Conservation (phyloP, 2,329 filamentous ascomycete species). For the Aspergillus sp. region DNA sequence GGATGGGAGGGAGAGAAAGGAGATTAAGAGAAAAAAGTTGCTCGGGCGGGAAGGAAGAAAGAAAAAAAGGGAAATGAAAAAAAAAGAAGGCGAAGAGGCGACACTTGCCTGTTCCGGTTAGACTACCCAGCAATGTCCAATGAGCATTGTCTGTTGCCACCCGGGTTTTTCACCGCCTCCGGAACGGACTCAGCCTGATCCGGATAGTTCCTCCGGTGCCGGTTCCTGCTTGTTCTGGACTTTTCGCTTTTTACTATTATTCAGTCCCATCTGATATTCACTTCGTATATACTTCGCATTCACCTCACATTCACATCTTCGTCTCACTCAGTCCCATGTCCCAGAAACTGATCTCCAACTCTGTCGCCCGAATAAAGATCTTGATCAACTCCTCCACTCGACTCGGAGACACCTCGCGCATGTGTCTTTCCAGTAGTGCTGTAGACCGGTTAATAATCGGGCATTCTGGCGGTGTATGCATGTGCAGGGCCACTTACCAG, state of each 20-base stretch:
- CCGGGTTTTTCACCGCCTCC: not conserved
- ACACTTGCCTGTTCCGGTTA: conserved; percentile 28
- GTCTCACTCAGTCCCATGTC: conserved; percentile 58
- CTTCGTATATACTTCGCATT: not conserved
- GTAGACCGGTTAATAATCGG: conserved; percentile 10
- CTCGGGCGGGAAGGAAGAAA: conserved; percentile 26
- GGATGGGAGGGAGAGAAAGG: conserved; percentile 14
- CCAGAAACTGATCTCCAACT: conserved; percentile 77
- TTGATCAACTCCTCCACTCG: conserved; percentile 78
- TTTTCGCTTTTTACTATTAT: not conserved
- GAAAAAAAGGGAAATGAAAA: conserved; percentile 20
- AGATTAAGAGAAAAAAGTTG: conserved; percentile 15
- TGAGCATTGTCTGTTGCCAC: not conserved
- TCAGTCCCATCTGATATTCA: too few species aligned
- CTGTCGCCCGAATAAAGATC: conserved; percentile 83
- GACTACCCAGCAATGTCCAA: not conserved
- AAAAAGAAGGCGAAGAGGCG: conserved; percentile 23
- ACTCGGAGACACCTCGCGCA: conserved; percentile 68
- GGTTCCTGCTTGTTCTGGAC: not conserved
- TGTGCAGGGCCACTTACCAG: conserved; percentile 52
- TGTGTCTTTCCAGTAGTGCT: conserved; percentile 75
- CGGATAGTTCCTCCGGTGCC: not conserved
- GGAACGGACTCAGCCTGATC: not conserved
- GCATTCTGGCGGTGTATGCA: not conserved
- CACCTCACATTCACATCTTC: conserved; percentile 10